Conservation (phyloP, 2,329 filamentous ascomycete genomes). For the Sphaerulina musiva region DNA sequence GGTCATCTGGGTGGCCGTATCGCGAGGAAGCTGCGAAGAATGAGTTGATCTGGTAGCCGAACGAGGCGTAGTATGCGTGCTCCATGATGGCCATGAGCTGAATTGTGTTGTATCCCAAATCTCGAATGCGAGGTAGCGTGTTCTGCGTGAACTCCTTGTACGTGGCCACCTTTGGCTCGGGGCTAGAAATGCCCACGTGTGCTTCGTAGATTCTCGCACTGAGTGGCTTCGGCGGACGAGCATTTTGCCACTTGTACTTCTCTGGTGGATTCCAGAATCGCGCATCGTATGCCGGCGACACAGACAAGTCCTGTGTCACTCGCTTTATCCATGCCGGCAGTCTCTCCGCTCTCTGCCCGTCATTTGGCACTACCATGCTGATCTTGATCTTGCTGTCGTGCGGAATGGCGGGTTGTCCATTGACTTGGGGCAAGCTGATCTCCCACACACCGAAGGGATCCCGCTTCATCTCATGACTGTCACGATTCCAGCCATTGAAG, state of each 20-base stretch:
- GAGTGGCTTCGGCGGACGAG: constrained; percentile 70
- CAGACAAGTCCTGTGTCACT: constrained; percentile 82
- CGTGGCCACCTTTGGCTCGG: constrained; percentile 78
- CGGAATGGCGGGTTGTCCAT: constrained; percentile 71
- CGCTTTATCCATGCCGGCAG: constrained; percentile 96
- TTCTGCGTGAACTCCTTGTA: constrained; percentile 96
- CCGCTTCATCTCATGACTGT: constrained; percentile 80
- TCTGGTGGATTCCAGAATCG: constrained; percentile 96
- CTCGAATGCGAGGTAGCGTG: constrained; percentile 84
- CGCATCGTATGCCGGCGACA: constrained; percentile 90
- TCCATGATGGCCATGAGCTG: constrained; percentile 99
- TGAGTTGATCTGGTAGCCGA: constrained; percentile 97
- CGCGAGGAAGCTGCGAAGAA: constrained; percentile 97
- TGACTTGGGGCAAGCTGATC: constrained; percentile 65
- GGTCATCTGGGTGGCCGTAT: constrained; percentile 85
- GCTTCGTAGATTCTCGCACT: constrained; percentile 95
- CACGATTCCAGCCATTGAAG: constrained; percentile 88
- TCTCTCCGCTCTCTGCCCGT: constrained; percentile 71
- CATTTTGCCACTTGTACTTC: constrained; percentile 77
- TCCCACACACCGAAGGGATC: constrained; percentile 82
- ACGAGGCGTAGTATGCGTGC: constrained; percentile 98
- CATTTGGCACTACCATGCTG: constrained; percentile 67
- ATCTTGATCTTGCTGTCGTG: constrained; percentile 98
- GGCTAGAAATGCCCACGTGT: constrained; percentile 95
- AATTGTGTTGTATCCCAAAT: constrained; percentile 91